These are phyloP conservation scores for Lactarius vividus DNA, from an alignment of 768 basidiomycete species.

Conservation along the genomic window DNA sequence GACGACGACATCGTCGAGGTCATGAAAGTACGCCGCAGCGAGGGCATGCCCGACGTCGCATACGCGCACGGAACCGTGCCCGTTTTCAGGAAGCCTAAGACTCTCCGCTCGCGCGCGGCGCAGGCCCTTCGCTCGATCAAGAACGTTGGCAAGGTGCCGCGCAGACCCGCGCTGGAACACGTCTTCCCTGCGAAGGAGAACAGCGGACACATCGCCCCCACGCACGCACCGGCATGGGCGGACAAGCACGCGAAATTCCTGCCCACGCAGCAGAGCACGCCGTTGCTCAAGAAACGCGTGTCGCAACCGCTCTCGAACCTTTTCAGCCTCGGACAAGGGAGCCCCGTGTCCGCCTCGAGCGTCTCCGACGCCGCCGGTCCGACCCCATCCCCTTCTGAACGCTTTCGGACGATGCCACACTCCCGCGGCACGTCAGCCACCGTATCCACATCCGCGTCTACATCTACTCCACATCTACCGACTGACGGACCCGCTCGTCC, in stretches of 20 bases:
- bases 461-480: slow-evolving; percentile 19
- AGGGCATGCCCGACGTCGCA: slow-evolving; percentile 32
- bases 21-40: slow-evolving; percentile 35
- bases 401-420: slow-evolving; percentile 18
- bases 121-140: slow-evolving; percentile 39
- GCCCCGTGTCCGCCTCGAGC: slow-evolving; percentile 6
- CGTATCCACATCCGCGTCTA: slow-evolving; percentile 15
- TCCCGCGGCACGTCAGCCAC: slow-evolving; percentile 15
- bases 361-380: neutral
- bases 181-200: slow-evolving; percentile 18
- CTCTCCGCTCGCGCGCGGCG: slow-evolving; percentile 36
- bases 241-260: slow-evolving; percentile 24
- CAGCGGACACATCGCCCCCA: neutral
- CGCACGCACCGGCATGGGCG: neutral
- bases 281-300: slow-evolving; percentile 29
- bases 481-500: slow-evolving; percentile 12
- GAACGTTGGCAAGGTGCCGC: slow-evolving; percentile 33
- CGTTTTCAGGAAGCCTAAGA: slow-evolving; percentile 34
- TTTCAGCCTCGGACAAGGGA: slow-evolving; percentile 29
- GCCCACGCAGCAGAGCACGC: slow-evolving; percentile 26
- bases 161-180: slow-evolving; percentile 22
- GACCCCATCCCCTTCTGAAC: neutral
- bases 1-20: slow-evolving; percentile 39
- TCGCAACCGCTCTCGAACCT: slow-evolving; percentile 34
- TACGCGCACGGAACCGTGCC: slow-evolving; percentile 26